Evolutionary conservation across 2,329 filamentous ascomycete genomes (phyloP).

Genomic region (Dothiorella sarmentorum): DNA sequence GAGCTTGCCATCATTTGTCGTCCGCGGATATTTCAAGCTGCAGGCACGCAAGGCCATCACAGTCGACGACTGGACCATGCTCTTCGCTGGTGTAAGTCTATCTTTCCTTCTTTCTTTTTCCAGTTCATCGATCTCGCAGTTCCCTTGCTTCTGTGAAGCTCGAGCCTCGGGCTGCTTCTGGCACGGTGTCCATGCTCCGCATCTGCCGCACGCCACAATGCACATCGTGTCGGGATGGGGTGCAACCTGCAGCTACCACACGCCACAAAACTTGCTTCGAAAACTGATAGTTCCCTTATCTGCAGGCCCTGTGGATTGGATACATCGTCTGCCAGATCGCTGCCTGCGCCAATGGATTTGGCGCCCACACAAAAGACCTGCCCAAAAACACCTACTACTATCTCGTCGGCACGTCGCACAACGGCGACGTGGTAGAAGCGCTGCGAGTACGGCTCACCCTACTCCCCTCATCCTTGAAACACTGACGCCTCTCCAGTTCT

Average conservation of each 20-base stretch:
- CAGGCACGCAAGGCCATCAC: neutral
- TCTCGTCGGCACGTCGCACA: neutral
- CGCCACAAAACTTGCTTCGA: neutral
- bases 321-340: slow-evolving; percentile 1
- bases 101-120: neutral
- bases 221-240: neutral
- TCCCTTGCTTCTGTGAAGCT: neutral
- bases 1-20: neutral
- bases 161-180: neutral
- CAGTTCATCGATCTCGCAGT: neutral
- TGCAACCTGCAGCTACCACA: neutral
- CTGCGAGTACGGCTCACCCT: neutral
- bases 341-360: slow-evolving; percentile 1
- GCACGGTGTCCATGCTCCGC: neutral
- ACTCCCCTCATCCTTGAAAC: neutral
- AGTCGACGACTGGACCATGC: slow-evolving; percentile 6
- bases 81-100: neutral
- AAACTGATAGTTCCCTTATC: neutral
- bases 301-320: neutral
- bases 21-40: slow-evolving; percentile 1
- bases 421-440: slow-evolving; percentile 15
- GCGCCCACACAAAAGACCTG: neutral
- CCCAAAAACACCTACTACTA: neutral
- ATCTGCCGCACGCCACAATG: neutral
- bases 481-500: neutral